Percentiles rank a stretch among this genome's conserved stretches.
Conservation (phyloP, 2,329 filamentous ascomycete species). For the Diaporthe vaccinii region DNA sequence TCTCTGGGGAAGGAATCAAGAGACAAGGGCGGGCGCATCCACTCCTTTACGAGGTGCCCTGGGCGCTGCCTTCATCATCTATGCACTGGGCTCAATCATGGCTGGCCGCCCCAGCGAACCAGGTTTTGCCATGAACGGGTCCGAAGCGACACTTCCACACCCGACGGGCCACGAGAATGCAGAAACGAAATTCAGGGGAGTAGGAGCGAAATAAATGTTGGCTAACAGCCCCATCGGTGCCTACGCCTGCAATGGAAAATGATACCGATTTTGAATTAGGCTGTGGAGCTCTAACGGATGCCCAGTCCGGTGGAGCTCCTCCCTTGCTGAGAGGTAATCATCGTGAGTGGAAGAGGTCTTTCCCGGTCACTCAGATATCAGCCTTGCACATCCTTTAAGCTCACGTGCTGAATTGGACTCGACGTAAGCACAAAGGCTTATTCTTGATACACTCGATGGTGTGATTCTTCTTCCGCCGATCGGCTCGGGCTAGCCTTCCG, state of each 20-base stretch:
- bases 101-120: not conserved
- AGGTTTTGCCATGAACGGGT: not conserved
- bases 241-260: constrained; percentile 16
- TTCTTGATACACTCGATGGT: not conserved
- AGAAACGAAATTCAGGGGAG: constrained; percentile 29
- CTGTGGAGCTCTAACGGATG: constrained; percentile 1
- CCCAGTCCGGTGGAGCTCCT: constrained; percentile 2
- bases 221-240: constrained; percentile 2
- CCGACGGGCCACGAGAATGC: constrained; percentile 10
- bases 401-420: not conserved
- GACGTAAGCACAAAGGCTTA: not conserved
- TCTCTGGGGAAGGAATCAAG: not conserved
- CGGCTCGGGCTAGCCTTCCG: not conserved
- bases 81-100: not conserved
- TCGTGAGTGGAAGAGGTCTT: not conserved
- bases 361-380: not conserved
- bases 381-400: not conserved
- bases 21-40: not conserved
- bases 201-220: not conserved
- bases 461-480: not conserved
- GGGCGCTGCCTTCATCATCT: not conserved
- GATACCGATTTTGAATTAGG: not conserved
- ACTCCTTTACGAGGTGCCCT: not conserved
- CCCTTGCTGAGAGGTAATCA: not conserved
- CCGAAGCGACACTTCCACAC: not conserved